phyloP scores from a whole-genome alignment of 1,284 basidiomycete genomes.

The Rhodotorula sp. region DNA sequence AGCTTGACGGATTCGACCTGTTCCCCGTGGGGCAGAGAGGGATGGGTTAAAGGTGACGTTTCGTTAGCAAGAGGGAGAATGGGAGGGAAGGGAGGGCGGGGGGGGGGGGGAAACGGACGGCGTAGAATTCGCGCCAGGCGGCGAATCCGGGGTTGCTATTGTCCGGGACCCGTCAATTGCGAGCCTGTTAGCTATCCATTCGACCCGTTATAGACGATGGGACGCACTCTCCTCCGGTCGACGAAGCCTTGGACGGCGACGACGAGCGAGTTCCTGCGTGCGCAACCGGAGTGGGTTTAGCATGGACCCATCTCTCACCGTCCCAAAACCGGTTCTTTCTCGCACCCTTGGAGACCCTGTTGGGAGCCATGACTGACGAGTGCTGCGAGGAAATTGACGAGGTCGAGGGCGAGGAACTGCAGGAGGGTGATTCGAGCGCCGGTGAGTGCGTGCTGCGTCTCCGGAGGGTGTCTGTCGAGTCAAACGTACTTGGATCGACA shows the following conservation, averaged over 20 bases:
- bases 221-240: neutral
- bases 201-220: too few relatives aligned
- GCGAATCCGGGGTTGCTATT: neutral
- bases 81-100: neutral
- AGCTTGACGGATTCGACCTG: neutral
- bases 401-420: neutral
- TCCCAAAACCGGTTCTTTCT: too few relatives aligned
- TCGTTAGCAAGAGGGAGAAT: too few relatives aligned
- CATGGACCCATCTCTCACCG: neutral
- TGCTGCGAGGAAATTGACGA: neutral
- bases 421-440: neutral
- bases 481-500: too few relatives aligned
- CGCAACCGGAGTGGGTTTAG: neutral
- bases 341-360: neutral
- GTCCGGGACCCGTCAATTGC: neutral
- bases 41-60: too few relatives aligned
- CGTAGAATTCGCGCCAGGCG: neutral
- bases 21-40: too few relatives aligned
- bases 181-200: neutral
- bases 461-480: neutral
- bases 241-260: neutral
- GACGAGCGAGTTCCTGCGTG: neutral
- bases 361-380: neutral
- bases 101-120: neutral
- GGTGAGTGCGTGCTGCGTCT: neutral